Conservation (phyloP, 2,329 filamentous ascomycete genomes). For the Alternaria sp. region DNA sequence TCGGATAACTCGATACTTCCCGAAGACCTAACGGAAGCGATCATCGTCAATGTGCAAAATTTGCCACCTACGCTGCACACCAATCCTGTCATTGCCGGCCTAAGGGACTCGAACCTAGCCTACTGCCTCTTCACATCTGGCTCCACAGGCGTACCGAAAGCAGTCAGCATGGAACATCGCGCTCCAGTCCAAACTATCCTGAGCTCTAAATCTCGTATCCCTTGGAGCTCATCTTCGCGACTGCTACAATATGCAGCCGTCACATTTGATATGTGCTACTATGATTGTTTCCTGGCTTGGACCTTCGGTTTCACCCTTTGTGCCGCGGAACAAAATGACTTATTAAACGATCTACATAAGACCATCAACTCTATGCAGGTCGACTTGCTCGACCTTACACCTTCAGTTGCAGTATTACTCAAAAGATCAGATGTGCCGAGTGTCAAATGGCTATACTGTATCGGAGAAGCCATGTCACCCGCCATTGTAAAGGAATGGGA, state of each 20-base stretch:
- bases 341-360: slow-evolving; percentile 51
- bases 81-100: slow-evolving; percentile 39
- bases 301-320: slow-evolving; percentile 56
- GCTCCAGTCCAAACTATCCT: slow-evolving; percentile 54
- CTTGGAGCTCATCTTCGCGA: slow-evolving; percentile 51
- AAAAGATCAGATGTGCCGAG: slow-evolving; percentile 43
- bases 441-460: slow-evolving; percentile 56
- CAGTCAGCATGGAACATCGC: slow-evolving; percentile 55
- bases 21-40: slow-evolving; percentile 1
- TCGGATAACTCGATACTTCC: slow-evolving; percentile 1
- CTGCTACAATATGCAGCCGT: slow-evolving; percentile 56
- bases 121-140: slow-evolving; percentile 58
- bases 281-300: slow-evolving; percentile 58
- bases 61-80: slow-evolving; percentile 19
- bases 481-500: slow-evolving; percentile 52
- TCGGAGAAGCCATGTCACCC: slow-evolving; percentile 55
- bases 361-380: slow-evolving; percentile 48
- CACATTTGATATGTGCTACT: slow-evolving; percentile 59
- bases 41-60: slow-evolving; percentile 30
- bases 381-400: slow-evolving; percentile 55
- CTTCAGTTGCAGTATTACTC: slow-evolving; percentile 53
- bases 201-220: slow-evolving; percentile 50
- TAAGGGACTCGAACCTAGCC: slow-evolving; percentile 46
- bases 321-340: slow-evolving; percentile 48
- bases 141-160: slow-evolving; percentile 56